phyloP scores from a whole-genome alignment of 257 asterid genomes.

The Nicotiana benthamiana region DNA sequence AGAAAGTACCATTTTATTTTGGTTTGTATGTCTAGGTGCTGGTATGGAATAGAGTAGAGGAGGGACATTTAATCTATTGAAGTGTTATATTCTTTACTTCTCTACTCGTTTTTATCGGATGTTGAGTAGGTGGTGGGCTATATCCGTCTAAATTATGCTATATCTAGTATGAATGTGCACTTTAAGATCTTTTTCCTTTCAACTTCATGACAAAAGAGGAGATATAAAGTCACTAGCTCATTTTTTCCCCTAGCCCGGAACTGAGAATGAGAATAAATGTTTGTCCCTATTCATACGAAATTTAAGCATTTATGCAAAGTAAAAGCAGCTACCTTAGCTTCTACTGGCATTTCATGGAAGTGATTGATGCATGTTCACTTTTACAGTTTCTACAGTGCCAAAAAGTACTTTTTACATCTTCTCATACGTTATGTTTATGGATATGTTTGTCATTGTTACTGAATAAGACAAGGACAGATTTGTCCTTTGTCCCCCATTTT shows the following conservation, averaged over 20 bases:
- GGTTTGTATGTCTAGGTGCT: not conserved
- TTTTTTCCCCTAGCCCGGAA: not conserved
- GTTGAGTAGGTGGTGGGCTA: not conserved
- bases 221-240: not conserved
- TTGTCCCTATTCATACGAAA: conserved; percentile 11
- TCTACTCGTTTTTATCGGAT: not conserved
- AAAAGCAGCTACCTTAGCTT: not conserved
- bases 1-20: not conserved
- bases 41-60: not conserved
- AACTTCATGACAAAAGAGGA: not conserved
- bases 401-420: not conserved
- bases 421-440: conserved; percentile 16
- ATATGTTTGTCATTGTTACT: conserved; percentile 20
- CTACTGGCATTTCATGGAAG: conserved; percentile 34
- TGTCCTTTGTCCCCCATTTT: conserved; percentile 35
- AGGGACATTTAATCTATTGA: not conserved
- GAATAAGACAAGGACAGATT: conserved; percentile 33
- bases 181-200: not conserved
- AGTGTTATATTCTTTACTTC: not conserved
- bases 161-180: not conserved
- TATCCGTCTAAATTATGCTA: not conserved
- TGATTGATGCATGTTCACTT: conserved; percentile 30
- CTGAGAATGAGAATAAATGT: conserved; percentile 21
- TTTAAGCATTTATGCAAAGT: not conserved
- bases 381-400: not conserved